Evolutionary conservation across 345 rosid species (phyloP).

Genomic region (Hirschfeldia incana): DNA sequence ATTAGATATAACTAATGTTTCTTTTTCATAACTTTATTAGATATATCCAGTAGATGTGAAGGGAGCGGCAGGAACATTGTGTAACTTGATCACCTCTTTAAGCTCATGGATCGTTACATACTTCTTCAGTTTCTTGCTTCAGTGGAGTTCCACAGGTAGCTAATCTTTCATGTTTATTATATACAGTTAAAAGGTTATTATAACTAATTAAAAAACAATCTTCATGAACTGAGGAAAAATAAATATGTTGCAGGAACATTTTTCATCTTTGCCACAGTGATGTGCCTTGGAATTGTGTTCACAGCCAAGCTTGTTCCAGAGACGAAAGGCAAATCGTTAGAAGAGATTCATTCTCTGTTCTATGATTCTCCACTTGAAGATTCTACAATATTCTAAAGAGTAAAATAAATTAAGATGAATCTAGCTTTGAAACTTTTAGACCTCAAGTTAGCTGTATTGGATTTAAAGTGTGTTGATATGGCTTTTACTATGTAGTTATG

Average conservation of each 20-base stretch:
- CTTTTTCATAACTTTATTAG: slow-evolving; percentile 15
- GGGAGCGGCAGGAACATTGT: slow-evolving; percentile 58
- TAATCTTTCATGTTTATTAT: neutral
- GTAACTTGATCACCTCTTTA: slow-evolving; percentile 46
- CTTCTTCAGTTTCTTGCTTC: slow-evolving; percentile 47
- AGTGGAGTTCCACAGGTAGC: slow-evolving; percentile 57
- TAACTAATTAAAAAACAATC: too few species aligned
- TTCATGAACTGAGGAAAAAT: neutral
- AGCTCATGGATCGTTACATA: slow-evolving; percentile 55
- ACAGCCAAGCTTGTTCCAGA: slow-evolving; percentile 51
- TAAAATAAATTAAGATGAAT: neutral
- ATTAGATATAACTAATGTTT: neutral
- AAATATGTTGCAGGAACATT: slow-evolving; percentile 44
- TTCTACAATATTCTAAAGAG: neutral
- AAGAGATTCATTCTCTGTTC: slow-evolving; percentile 50
- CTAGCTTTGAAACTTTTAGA: neutral
- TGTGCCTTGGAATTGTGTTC: slow-evolving; percentile 41
- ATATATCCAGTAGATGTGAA: slow-evolving; percentile 59
- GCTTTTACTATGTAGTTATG: too few species aligned
- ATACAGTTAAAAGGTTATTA: neutral
- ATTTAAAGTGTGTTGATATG: too few species aligned
- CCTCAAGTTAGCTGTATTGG: too few species aligned
- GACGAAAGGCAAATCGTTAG: slow-evolving; percentile 55
- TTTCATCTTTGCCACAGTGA: slow-evolving; percentile 39
- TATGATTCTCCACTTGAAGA: slow-evolving; percentile 10